Evolutionary conservation across 768 basidiomycete genomes (phyloP), one percentile per base, ranked within the genome.

Genomic region (Hirschioporus abietinus): DNA sequence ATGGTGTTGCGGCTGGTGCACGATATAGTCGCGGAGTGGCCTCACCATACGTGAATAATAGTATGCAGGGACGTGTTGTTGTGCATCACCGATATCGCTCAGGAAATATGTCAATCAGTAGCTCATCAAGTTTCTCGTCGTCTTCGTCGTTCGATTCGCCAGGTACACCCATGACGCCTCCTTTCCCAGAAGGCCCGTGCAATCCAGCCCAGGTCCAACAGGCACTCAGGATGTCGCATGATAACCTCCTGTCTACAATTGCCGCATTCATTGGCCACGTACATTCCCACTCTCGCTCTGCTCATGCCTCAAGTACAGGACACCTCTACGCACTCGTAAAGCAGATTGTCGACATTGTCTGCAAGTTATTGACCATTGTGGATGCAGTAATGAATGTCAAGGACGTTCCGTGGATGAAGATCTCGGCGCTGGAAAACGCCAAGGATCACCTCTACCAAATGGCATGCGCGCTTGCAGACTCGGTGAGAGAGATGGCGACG

Each of bases 221-320:
- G 66, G 87, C 89, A 7, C 82, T 97, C 60, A 87, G 90, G n/a
- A 78, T 81, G 68, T 92, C 92, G 17, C 95, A 97, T 74, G 95
- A 97, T 73, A 86, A 90, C 63, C 91, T 96, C 72, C 82, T 99
- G 12, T 96, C 94, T 5, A 92, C 94, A 23, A 94, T 97, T 73
- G 96, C 97, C 24, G 96, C 96, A 7, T 95, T 99, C 76, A 97
- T 99, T 71, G 96, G 96, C 0, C 95, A 98, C 74, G 92, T 95
- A 1, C 96, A 99, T 72, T 92, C 93, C 18, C 93, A 98, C 80
- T 89, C 92, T 24, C 88, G 93, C 60, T 82, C 86, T 57, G 93
- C 93, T 30, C 96, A 98, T 76, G 94, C 96, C 0, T 93, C 94
- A 6, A 93, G 90, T 68, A 96, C 95, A 18, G 96, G 93, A 0